A percentile compares a stretch with the other conserved stretches of the same genome.
Conservation (phyloP, 2,329 filamentous ascomycete species). For the Amauroascus verrucosus region DNA sequence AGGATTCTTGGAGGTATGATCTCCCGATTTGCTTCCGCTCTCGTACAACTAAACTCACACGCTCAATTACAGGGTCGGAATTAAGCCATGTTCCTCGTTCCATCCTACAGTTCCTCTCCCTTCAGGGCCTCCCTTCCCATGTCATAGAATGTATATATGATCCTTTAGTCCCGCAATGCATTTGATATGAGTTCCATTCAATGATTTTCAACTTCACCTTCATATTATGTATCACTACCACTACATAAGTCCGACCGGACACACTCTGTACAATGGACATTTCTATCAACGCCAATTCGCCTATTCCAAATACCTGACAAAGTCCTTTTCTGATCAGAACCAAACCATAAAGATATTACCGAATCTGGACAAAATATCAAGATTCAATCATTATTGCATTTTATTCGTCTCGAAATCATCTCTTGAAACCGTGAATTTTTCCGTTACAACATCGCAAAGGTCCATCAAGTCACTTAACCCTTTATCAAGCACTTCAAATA, state of each 20-base stretch:
- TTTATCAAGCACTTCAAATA: slow-evolving; percentile 79
- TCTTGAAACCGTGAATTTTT: slow-evolving; percentile 67
- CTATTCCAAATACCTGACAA: not conserved
- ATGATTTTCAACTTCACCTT: not conserved
- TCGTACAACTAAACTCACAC: not conserved
- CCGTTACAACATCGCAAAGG: slow-evolving; percentile 84
- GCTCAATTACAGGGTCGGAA: slow-evolving; percentile 9
- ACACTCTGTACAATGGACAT: not conserved
- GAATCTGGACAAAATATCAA: too few species aligned
- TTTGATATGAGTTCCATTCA: not conserved
- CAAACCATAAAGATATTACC: not conserved
- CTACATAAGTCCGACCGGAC: not conserved
- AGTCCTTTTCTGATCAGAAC: not conserved
- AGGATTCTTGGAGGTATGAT: slow-evolving; percentile 81
- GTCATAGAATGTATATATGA: slow-evolving; percentile 14
- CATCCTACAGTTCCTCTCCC: not conserved
- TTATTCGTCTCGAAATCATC: slow-evolving; percentile 46
- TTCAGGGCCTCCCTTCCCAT: not conserved
- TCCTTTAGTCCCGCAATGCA: not conserved
- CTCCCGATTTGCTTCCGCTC: slow-evolving; percentile 14
- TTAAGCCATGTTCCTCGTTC: not conserved
- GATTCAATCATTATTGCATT: slow-evolving; percentile 10
- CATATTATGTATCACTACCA: not conserved
- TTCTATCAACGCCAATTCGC: not conserved
- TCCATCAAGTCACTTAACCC: slow-evolving; percentile 81